phyloP scores from a whole-genome alignment of 2,329 filamentous ascomycete species.

The Penicillium palitans region DNA sequence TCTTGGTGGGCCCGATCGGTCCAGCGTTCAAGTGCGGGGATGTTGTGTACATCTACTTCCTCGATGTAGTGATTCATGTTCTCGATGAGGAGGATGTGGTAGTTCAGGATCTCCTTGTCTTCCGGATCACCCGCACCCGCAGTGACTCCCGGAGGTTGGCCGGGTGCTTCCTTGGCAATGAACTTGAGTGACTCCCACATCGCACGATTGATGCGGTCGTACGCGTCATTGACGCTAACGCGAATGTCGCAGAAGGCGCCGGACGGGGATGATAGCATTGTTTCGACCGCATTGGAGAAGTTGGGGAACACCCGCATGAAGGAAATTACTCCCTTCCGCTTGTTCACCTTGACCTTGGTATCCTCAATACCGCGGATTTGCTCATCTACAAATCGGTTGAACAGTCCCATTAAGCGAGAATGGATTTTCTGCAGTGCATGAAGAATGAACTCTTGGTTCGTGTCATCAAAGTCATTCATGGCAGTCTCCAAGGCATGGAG shows the following conservation, averaged over 20 bases:
- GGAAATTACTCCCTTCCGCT: slow-evolving; percentile 91
- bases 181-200: slow-evolving; percentile 98
- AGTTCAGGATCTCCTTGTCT: slow-evolving; percentile 95
- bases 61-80: slow-evolving; percentile 99
- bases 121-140: slow-evolving; percentile 65
- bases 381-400: slow-evolving; percentile 87
- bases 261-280: slow-evolving; percentile 64
- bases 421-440: slow-evolving; percentile 78
- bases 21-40: slow-evolving; percentile 80
- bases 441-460: slow-evolving; percentile 89
- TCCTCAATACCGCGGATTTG: slow-evolving; percentile 96
- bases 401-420: slow-evolving; percentile 69
- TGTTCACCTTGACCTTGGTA: slow-evolving; percentile 98
- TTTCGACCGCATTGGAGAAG: slow-evolving; percentile 80
- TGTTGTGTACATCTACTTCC: slow-evolving; percentile 74
- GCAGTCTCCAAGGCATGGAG: slow-evolving; percentile 78
- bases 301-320: slow-evolving; percentile 93
- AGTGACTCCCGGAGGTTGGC: slow-evolving; percentile 55
- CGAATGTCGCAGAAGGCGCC: slow-evolving; percentile 68
- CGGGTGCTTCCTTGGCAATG: slow-evolving; percentile 72
- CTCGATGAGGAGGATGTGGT: slow-evolving; percentile 94
- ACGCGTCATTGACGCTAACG: slow-evolving; percentile 79
- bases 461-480: slow-evolving; percentile 75
- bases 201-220: slow-evolving; percentile 81
- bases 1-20: slow-evolving; percentile 74